A percentile compares a stretch with the other conserved stretches of the same genome.
Evolutionary conservation across 1,284 basidiomycete genomes (phyloP).

Genomic region (Hemileia vastatrix): DNA sequence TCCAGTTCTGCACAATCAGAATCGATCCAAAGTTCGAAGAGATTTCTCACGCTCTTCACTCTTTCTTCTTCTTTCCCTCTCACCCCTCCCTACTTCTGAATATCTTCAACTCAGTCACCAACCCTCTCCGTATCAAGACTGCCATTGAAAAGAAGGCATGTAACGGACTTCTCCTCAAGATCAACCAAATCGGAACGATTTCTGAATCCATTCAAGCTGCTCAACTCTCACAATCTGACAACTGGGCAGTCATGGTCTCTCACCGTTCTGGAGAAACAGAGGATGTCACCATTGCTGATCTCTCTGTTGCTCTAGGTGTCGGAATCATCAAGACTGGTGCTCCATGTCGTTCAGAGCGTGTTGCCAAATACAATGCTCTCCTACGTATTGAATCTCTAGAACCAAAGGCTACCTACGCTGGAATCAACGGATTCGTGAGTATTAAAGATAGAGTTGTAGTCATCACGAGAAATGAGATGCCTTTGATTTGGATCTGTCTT

Average conservation of each 20-base stretch:
- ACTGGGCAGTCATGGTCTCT: slow-evolving; percentile 99
- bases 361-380: slow-evolving; percentile 61
- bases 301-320: slow-evolving; percentile 80
- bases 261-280: slow-evolving; percentile 84
- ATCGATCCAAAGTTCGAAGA: too few relatives aligned
- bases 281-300: slow-evolving; percentile 84
- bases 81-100: not conserved
- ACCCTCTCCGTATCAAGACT: slow-evolving; percentile 93
- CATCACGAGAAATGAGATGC: slow-evolving; percentile 3
- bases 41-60: too few relatives aligned
- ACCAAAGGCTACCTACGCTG: slow-evolving; percentile 59
- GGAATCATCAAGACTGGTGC: slow-evolving; percentile 99
- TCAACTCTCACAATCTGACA: slow-evolving; percentile 88
- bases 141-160: slow-evolving; percentile 99
- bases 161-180: slow-evolving; percentile 96
- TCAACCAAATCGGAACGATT: slow-evolving; percentile 98
- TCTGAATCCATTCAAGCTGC: slow-evolving; percentile 97
- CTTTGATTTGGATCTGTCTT: not conserved
- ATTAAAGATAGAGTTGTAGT: slow-evolving; percentile 6
- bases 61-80: not conserved
- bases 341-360: slow-evolving; percentile 82
- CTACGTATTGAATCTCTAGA: slow-evolving; percentile 69
- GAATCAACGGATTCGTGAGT: slow-evolving; percentile 65
- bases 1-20: not conserved
- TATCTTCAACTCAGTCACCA: slow-evolving; percentile 61